phyloP scores from a whole-genome alignment of 345 rosid species.

The Hirschfeldia incana region DNA sequence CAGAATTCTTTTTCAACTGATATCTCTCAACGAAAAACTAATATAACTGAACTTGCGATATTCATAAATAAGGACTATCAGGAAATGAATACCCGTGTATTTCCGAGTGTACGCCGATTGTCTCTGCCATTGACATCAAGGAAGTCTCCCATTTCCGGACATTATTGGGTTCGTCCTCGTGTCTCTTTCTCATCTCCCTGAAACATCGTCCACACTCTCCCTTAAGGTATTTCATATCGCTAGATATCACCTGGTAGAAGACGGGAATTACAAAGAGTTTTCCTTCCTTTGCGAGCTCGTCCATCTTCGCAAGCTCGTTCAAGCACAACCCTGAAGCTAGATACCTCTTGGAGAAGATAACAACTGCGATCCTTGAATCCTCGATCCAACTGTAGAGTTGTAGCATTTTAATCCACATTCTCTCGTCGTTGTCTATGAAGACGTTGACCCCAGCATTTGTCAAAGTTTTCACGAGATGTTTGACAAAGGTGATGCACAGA shows the following conservation, averaged over 20 bases:
- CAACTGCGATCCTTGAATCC: slow-evolving; percentile 9
- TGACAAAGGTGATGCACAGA: background rate
- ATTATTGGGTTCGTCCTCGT: background rate
- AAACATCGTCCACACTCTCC: background rate
- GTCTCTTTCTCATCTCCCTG: background rate
- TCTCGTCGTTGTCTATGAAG: background rate
- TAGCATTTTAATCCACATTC: background rate
- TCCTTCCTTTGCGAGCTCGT: slow-evolving; percentile 16
- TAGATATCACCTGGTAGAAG: slow-evolving; percentile 1
- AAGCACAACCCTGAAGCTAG: background rate
- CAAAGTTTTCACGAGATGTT: slow-evolving; percentile 17
- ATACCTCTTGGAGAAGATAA: slow-evolving; percentile 8
- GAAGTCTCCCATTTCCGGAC: slow-evolving; percentile 13
- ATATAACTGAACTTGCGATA: background rate
- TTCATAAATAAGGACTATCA: background rate
- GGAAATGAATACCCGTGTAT: background rate
- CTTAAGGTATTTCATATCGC: background rate
- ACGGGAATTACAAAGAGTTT: slow-evolving; percentile 17
- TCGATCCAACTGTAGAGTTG: background rate
- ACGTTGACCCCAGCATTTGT: background rate
- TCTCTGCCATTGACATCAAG: background rate
- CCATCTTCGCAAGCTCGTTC: slow-evolving; percentile 19
- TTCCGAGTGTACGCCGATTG: background rate
- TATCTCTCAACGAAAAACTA: background rate
- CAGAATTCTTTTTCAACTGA: background rate